Conservation (phyloP, 2,329 filamentous ascomycete species). For the Curvularia hawaiiensis region DNA sequence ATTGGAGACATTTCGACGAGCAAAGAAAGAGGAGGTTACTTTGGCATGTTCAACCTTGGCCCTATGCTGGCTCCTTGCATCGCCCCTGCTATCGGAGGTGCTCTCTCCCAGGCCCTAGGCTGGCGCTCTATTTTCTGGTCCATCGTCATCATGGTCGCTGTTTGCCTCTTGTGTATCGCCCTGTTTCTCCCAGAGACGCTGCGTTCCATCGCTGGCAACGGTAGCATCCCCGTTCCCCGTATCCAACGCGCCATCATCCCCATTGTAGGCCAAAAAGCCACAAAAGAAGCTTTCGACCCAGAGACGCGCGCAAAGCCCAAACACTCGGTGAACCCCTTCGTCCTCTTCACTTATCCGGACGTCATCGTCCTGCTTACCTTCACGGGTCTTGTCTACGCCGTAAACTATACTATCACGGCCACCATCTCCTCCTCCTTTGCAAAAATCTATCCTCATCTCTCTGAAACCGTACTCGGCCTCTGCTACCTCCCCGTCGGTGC, state of each 20-base stretch:
- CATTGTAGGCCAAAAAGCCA: conserved; percentile 30
- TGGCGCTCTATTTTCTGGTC: conserved; percentile 49
- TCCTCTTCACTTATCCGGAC: conserved; percentile 36
- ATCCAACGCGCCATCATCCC: conserved; percentile 30
- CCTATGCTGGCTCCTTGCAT: conserved; percentile 37
- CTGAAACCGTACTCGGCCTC: conserved; percentile 32
- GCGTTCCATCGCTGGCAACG: conserved; percentile 50
- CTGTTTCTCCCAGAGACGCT: conserved; percentile 51
- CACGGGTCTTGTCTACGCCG: conserved; percentile 37
- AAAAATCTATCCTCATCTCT: conserved; percentile 30
- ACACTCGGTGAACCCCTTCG: conserved; percentile 35
- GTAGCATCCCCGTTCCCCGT: conserved; percentile 31
- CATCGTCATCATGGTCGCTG: conserved; percentile 47
- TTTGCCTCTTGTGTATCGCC: conserved; percentile 41
- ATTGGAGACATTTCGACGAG: conserved; percentile 73
- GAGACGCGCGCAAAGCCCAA: conserved; percentile 23
- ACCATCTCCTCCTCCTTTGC: conserved; percentile 37
- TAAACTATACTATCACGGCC: conserved; percentile 41
- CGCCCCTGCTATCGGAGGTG: conserved; percentile 42
- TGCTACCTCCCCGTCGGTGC: conserved; percentile 61
- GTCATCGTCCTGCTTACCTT: conserved; percentile 53
- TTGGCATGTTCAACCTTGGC: conserved; percentile 67
- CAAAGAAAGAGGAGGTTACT: conserved; percentile 73
- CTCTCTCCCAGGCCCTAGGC: conserved; percentile 41
- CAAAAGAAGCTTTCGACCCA: conserved; percentile 11